Conservation (phyloP, 2,329 filamentous ascomycete species). For the Fusarium sp. region DNA sequence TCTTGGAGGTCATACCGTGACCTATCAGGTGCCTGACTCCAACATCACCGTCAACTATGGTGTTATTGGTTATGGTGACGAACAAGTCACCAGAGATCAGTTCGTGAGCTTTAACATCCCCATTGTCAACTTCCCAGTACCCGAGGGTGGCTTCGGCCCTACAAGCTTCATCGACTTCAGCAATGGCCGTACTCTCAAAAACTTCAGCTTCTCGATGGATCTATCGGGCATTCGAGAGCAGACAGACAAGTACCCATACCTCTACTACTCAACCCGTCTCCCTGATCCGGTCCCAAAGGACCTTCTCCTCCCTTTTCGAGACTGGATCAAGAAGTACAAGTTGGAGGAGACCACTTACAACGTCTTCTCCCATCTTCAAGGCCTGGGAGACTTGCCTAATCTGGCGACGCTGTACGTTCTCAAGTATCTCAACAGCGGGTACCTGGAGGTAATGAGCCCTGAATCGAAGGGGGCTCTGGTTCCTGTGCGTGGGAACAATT, state of each 20-base stretch:
- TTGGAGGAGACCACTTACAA: constrained; percentile 24
- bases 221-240: constrained; percentile 16
- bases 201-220: constrained; percentile 17
- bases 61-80: constrained; percentile 31
- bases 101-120: constrained; percentile 31
- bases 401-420: constrained; percentile 29
- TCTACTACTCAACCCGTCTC: constrained; percentile 32
- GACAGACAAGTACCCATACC: constrained; percentile 23
- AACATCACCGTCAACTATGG: constrained; percentile 34
- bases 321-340: constrained; percentile 26
- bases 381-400: constrained; percentile 28
- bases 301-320: constrained; percentile 23
- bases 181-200: constrained; percentile 13
- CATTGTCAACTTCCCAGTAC: constrained; percentile 8
- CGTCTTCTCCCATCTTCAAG: constrained; percentile 33
- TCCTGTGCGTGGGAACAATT: constrained; percentile 25
- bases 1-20: constrained; percentile 34
- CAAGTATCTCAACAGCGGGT: constrained; percentile 28
- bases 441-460: constrained; percentile 19
- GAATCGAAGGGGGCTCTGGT: constrained; percentile 27
- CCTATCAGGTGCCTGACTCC: constrained; percentile 26
- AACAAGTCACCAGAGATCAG: constrained; percentile 13
- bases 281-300: constrained; percentile 28
- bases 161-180: constrained; percentile 31
- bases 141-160: constrained; percentile 24